A percentile compares a stretch with the other conserved stretches of the same genome.
Evolutionary conservation across 2,329 filamentous ascomycete genomes (phyloP).

Genomic region (Cercospora sojina): DNA sequence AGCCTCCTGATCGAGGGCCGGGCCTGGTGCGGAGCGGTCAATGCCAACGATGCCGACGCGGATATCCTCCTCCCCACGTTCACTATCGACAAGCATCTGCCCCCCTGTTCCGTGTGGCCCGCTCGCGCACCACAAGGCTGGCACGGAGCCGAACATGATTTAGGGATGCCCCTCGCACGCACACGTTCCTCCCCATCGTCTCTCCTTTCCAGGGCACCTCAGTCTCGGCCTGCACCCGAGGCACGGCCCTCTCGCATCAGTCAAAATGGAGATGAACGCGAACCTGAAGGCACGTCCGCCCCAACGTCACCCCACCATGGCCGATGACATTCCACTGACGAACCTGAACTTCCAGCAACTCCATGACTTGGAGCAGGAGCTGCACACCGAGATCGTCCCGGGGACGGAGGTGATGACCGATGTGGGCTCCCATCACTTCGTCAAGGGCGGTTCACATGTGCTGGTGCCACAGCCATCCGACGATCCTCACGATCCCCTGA

Average conservation of each 20-base stretch:
- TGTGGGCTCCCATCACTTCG: constrained; percentile 63
- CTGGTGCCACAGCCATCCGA: constrained; percentile 54
- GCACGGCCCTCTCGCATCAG: constrained; percentile 3
- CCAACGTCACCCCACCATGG: constrained; percentile 1
- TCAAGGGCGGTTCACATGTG: constrained; percentile 53
- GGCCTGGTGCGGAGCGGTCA: neutral
- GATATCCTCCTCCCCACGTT: neutral
- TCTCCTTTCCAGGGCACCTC: constrained; percentile 11
- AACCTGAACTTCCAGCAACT: constrained; percentile 40
- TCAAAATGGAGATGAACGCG: constrained; percentile 28
- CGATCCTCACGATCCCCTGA: constrained; percentile 42
- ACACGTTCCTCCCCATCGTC: constrained; percentile 6
- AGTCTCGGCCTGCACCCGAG: constrained; percentile 2
- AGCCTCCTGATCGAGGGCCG: neutral
- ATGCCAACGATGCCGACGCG: neutral
- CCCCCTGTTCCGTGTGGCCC: neutral
- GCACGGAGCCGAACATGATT: constrained; percentile 5
- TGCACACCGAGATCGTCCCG: constrained; percentile 55
- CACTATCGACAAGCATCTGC: neutral
- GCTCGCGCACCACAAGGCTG: constrained; percentile 5
- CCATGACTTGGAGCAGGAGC: constrained; percentile 51
- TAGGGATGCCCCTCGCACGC: constrained; percentile 10
- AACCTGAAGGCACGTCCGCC: constrained; percentile 18
- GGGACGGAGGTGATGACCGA: constrained; percentile 62
- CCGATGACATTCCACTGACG: constrained; percentile 23